Evolutionary conservation across 139 green algal species (phyloP), one percentile per base, ranked within the genome.

Genomic region (Picocystis salinarum): DNA sequence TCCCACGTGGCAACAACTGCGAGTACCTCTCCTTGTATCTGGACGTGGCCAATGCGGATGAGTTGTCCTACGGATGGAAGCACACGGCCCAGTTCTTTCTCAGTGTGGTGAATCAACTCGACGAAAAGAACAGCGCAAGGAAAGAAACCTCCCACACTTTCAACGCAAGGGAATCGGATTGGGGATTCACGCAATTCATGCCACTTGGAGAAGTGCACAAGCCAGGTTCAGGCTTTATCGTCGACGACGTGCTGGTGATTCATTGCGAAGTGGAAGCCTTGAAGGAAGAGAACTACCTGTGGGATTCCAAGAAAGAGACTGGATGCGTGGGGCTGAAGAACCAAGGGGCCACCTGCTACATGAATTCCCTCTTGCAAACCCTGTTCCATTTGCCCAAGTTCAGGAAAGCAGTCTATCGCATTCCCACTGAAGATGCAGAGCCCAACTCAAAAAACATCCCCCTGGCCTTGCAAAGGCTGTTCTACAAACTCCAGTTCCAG

Each of bases 361-460:
- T 99, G 82, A 99, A 99, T 73, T 85, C 64, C 10, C 69, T 96
- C 45, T 73, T 99, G 51, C 89, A 99, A 73, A 91, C 74, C 28
- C 68, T 97, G 13, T 97, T 80, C 67, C 68, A 91, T 59, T 62
- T 97, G 44, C 81, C 79, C 17, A 75, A 70, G 49, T 93, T 96
- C 56, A 59, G 83, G 23, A 78, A 82, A 74, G 80, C 83, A 1
- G 88, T 99, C 37, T 96, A 95, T 56, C 72, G 90, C 53, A 93
- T 97, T 77, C 84, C 88, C 13, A 59, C 42, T 18, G 76, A 85
- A 57, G 74, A 86, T 27, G 77, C 83, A 3, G 52, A 73, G 4
- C 50, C 13, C 31, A 15, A 40, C 9, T 42, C 42, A 52, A 73
- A 53, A 27, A 77, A 46, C 55, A 83, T 97, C 33, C 83, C 89